phyloP scores from a whole-genome alignment of 148 eudicot species.

The Rhododendron vialii region DNA sequence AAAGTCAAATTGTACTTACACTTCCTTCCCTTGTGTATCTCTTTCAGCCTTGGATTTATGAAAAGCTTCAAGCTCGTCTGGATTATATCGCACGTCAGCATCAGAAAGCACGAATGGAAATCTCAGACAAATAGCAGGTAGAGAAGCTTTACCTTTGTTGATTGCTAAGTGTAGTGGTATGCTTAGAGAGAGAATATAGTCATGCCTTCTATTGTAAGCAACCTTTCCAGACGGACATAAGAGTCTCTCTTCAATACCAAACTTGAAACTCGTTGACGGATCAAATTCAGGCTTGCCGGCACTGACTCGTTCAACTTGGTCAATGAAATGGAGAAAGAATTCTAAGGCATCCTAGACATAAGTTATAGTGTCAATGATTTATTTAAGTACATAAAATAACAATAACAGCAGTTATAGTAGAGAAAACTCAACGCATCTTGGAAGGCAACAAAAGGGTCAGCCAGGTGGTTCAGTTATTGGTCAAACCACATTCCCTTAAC shows the following conservation, averaged over 20 bases:
- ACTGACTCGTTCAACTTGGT: conserved; percentile 88
- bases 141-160: conserved; percentile 58
- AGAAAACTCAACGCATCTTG: neutral
- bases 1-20: conserved; percentile 44
- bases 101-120: conserved; percentile 1
- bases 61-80: conserved; percentile 75
- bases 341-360: conserved; percentile 83
- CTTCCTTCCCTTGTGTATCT: conserved; percentile 52
- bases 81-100: conserved; percentile 16
- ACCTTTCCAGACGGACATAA: conserved; percentile 93
- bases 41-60: conserved; percentile 54
- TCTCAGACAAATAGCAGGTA: neutral
- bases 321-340: conserved; percentile 89
- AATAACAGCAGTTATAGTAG: neutral
- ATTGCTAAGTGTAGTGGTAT: conserved; percentile 79
- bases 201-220: conserved; percentile 73
- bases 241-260: conserved; percentile 92
- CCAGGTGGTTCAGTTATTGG: neutral
- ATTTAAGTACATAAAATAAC: neutral
- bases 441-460: neutral
- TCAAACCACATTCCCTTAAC: neutral
- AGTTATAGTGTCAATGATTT: conserved; percentile 5
- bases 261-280: conserved; percentile 89
- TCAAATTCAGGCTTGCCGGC: conserved; percentile 56
- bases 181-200: conserved; percentile 78